Evolutionary conservation across 495 filamentous ascomycete genomes (phyloP).

Genomic region (Parmelia sp.): DNA sequence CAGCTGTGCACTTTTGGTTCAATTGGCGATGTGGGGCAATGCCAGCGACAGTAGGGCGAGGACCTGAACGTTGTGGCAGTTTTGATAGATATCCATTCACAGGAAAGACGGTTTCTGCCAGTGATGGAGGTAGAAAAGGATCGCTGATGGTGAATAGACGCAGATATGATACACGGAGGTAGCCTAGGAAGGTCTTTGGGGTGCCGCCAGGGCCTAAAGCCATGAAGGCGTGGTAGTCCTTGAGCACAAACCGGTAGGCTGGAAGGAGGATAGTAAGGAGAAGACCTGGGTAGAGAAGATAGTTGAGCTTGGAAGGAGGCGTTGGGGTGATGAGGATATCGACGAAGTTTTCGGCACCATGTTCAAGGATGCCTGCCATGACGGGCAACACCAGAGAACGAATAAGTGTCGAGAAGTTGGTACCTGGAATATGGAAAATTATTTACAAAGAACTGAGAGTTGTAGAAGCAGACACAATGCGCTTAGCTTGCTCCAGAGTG

Average conservation of each 20-base stretch:
- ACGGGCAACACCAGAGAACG: constrained; percentile 38
- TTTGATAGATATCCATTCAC: constrained; percentile 43
- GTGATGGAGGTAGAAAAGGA: constrained; percentile 31
- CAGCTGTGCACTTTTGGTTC: constrained; percentile 51
- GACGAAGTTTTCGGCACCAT: constrained; percentile 41
- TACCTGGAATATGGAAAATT: constrained; percentile 16
- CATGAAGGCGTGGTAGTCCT: constrained; percentile 72
- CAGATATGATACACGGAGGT: constrained; percentile 59
- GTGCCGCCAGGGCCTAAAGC: constrained; percentile 76
- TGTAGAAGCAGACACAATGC: constrained; percentile 6
- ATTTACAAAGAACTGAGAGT: constrained; percentile 6
- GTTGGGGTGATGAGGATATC: constrained; percentile 35
- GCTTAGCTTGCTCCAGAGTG: constrained; percentile 23
- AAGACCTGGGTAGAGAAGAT: constrained; percentile 39
- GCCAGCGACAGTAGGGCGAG: constrained; percentile 59
- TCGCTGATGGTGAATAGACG: constrained; percentile 41
- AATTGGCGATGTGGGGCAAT: constrained; percentile 77
- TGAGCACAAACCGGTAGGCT: constrained; percentile 50
- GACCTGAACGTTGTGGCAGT: constrained; percentile 54
- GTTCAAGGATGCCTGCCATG: constrained; percentile 43
- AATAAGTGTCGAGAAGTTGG: constrained; percentile 19
- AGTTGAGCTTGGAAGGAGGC: constrained; percentile 38
- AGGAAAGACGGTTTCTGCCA: constrained; percentile 34
- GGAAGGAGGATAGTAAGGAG: constrained; percentile 46
- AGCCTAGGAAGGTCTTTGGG: constrained; percentile 64